Evolutionary conservation across 106 monocot species (phyloP).

Genomic region (Dendrobium huoshanense): DNA sequence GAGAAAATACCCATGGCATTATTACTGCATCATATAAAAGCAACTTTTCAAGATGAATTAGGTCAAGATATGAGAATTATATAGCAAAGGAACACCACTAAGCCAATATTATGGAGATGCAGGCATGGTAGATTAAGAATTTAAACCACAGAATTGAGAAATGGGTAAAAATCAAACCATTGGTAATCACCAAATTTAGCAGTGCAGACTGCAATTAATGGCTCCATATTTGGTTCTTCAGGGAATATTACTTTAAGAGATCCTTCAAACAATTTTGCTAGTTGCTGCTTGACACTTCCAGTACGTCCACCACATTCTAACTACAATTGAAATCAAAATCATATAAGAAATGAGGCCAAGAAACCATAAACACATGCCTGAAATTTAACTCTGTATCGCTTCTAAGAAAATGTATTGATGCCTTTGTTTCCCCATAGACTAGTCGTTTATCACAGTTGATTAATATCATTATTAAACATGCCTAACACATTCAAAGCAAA

Average conservation of each 20-base stretch:
- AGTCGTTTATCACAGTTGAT: neutral
- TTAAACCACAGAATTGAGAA: neutral
- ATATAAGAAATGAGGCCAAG: neutral
- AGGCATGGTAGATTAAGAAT: neutral
- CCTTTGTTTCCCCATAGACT: neutral
- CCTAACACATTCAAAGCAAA: neutral
- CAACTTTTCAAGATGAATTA: neutral
- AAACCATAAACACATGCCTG: neutral
- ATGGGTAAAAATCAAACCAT: conserved; percentile 42
- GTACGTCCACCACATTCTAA: conserved; percentile 16
- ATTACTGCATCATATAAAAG: conserved; percentile 48
- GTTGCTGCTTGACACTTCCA: conserved; percentile 67
- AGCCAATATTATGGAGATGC: neutral
- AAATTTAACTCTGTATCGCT: neutral
- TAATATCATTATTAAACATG: neutral
- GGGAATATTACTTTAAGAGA: conserved; percentile 48
- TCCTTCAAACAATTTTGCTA: conserved; percentile 42
- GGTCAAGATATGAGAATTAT: neutral
- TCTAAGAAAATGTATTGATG: neutral
- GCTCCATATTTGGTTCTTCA: conserved; percentile 43
- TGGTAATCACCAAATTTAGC: conserved; percentile 85
- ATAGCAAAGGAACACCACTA: conserved; percentile 1
- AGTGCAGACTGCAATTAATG: conserved; percentile 48
- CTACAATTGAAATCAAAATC: conserved; percentile 2
- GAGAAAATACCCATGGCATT: conserved; percentile 93